Conservation (phyloP, 345 rosid genomes). For the Pistacia integerrima region DNA sequence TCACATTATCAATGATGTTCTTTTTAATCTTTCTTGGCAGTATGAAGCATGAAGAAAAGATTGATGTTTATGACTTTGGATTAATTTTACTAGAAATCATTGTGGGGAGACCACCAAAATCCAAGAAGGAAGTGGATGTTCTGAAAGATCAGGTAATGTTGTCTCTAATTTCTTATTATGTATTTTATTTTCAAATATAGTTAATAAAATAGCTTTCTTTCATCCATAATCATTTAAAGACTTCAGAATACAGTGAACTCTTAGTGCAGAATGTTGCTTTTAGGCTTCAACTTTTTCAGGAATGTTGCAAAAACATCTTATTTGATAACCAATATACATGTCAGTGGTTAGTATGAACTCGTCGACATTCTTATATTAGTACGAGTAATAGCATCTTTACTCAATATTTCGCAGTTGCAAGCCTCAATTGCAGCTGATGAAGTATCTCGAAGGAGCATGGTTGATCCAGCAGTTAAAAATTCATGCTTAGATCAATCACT, state of each 20-base stretch:
- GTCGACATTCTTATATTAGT: neutral
- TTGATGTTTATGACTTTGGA: conserved; percentile 76
- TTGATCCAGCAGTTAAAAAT: conserved; percentile 59
- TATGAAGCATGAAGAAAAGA: conserved; percentile 48
- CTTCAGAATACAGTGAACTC: neutral
- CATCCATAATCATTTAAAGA: neutral
- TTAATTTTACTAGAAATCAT: conserved; percentile 84
- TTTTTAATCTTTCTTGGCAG: conserved; percentile 33
- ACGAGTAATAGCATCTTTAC: neutral
- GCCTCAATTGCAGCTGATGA: conserved; percentile 49
- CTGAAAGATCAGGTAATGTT: conserved; percentile 58
- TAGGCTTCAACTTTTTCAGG: neutral
- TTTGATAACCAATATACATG: neutral
- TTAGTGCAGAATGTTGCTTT: neutral
- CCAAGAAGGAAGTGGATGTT: conserved; percentile 52
- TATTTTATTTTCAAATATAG: neutral
- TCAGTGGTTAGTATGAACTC: neutral
- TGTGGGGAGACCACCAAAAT: conserved; percentile 60
- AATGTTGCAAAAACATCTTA: neutral
- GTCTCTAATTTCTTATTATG: neutral
- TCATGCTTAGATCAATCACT: conserved; percentile 74
- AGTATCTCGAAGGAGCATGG: conserved; percentile 53
- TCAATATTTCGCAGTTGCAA: conserved; percentile 50
- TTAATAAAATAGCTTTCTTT: neutral
- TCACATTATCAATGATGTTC: no score